phyloP scores from a whole-genome alignment of 257 asterid species.

The Orobanche coerulescens region DNA sequence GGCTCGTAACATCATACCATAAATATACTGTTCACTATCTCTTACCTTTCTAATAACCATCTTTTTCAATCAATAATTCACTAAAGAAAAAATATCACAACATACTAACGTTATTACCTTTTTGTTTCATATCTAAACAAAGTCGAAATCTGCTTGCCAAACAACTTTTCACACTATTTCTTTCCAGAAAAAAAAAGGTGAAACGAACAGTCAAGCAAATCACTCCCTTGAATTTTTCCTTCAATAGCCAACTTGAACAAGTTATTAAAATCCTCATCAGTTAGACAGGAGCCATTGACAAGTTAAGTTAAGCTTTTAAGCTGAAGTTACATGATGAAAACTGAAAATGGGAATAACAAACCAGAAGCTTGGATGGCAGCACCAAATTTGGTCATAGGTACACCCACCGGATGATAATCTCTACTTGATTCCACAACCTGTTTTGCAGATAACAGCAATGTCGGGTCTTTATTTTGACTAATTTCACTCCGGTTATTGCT shows the following conservation, averaged over 20 bases:
- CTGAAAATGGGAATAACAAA: background rate
- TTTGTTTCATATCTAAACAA: too few species aligned
- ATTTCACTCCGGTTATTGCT: constrained; percentile 7
- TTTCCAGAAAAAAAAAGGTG: too few species aligned
- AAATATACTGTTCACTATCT: too few species aligned
- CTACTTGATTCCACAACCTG: constrained; percentile 44
- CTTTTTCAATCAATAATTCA: too few species aligned
- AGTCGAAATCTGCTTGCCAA: too few species aligned
- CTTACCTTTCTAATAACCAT: too few species aligned
- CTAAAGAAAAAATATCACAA: too few species aligned
- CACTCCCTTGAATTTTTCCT: background rate
- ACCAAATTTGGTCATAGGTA: constrained; percentile 29
- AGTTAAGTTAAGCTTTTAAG: background rate
- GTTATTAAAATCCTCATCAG: background rate
- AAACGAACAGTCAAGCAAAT: too few species aligned
- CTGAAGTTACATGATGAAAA: background rate
- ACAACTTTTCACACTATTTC: too few species aligned
- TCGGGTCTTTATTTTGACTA: constrained; percentile 12
- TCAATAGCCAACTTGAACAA: background rate
- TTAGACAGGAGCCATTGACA: background rate
- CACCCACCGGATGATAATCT: constrained; percentile 63
- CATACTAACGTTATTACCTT: too few species aligned
- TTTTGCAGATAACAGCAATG: constrained; percentile 43
- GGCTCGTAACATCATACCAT: too few species aligned
- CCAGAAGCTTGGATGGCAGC: constrained; percentile 4